Evolutionary conservation across 2,329 filamentous ascomycete genomes (phyloP).

Genomic region (Epichloe glyceriae): DNA sequence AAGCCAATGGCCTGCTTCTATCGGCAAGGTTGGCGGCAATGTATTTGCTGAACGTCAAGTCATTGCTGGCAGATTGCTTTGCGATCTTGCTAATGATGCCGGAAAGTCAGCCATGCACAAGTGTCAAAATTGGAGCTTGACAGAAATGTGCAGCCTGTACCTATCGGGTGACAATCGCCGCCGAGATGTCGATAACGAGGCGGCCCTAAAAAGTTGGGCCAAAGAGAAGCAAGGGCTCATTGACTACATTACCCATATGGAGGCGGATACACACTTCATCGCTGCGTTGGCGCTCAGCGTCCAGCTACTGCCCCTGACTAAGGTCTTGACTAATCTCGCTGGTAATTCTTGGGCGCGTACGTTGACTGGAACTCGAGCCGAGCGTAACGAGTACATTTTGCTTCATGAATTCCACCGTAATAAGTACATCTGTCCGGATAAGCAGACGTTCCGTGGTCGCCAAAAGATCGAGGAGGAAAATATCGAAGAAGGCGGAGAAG

Average conservation of each 20-base stretch:
- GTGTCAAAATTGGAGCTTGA: conserved; percentile 95
- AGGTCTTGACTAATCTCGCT: conserved; percentile 88
- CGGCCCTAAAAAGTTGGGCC: conserved; percentile 72
- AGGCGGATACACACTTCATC: conserved; percentile 92
- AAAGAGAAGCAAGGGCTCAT: conserved; percentile 69
- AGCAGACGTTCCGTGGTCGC: conserved; percentile 67
- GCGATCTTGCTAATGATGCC: conserved; percentile 89
- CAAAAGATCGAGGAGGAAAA: conserved; percentile 60
- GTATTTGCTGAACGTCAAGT: conserved; percentile 90
- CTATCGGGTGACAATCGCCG: conserved; percentile 60
- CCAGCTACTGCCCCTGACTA: conserved; percentile 86
- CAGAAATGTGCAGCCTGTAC: conserved; percentile 92
- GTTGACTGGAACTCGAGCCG: conserved; percentile 85
- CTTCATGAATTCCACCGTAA: conserved; percentile 93
- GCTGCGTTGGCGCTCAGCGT: conserved; percentile 78
- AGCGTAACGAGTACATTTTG: conserved; percentile 98
- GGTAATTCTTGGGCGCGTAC: conserved; percentile 98
- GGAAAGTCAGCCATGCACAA: conserved; percentile 95
- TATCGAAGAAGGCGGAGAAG: conserved; percentile 51
- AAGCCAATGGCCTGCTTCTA: conserved; percentile 72
- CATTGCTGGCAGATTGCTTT: conserved; percentile 77
- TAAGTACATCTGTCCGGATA: conserved; percentile 97
- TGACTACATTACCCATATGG: conserved; percentile 88
- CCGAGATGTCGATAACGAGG: conserved; percentile 79
- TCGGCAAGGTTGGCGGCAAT: conserved; percentile 74